Conservation (phyloP, 768 basidiomycete genomes). For the Pleurotus tuoliensis region DNA sequence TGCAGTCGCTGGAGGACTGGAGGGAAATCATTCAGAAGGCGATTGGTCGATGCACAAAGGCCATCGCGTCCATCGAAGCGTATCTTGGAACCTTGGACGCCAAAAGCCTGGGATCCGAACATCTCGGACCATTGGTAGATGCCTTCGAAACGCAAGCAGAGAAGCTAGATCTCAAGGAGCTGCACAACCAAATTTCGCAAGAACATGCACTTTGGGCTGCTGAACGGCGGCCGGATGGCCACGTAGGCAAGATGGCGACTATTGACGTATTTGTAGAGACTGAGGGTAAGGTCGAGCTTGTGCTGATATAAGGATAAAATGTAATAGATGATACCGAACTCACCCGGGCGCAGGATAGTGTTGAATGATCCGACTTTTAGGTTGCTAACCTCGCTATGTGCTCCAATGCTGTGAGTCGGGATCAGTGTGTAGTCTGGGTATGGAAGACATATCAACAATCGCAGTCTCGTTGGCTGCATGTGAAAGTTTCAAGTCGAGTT, state of each 20-base stretch:
- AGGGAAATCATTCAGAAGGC: conserved; percentile 16
- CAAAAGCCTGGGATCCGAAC: conserved; percentile 17
- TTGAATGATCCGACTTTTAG: too few species aligned
- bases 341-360: too few species aligned
- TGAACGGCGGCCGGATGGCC: conserved; percentile 11
- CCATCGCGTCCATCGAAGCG: conserved; percentile 18
- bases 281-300: conserved; percentile 24
- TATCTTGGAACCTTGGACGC: conserved; percentile 24
- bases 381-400: too few species aligned
- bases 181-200: conserved; percentile 15
- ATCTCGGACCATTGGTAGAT: conserved; percentile 15
- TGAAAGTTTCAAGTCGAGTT: too few species aligned
- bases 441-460: too few species aligned
- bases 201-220: conserved; percentile 13
- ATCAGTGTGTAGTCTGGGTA: too few species aligned
- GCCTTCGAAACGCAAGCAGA: conserved; percentile 21
- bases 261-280: conserved; percentile 23
- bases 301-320: conserved; percentile 17
- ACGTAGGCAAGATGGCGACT: conserved; percentile 14
- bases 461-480: too few species aligned
- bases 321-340: too few species aligned
- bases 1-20: conserved; percentile 16
- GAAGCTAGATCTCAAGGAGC: conserved; percentile 19
- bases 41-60: conserved; percentile 19
- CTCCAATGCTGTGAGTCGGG: too few species aligned